Percentiles rank a stretch among this genome's conserved stretches.
These are phyloP conservation scores for Lentinula raphanica DNA, from an alignment of 768 basidiomycete genomes.

Conservation along the genomic window DNA sequence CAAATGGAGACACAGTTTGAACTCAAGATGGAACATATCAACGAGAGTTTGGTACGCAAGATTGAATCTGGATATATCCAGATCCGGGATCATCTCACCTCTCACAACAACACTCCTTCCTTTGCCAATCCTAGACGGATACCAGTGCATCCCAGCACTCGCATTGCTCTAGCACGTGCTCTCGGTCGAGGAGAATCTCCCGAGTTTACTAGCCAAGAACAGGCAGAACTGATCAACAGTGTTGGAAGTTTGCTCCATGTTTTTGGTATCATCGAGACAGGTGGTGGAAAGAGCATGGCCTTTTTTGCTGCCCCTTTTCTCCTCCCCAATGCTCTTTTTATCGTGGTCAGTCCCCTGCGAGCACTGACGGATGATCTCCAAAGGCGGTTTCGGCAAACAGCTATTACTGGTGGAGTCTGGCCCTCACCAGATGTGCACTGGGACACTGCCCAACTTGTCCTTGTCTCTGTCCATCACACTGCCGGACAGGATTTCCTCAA, in stretches of 20 bases:
- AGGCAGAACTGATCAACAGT: conserved; percentile 5
- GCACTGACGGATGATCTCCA: background rate
- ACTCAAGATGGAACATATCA: background rate
- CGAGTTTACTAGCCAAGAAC: background rate
- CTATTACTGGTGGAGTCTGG: background rate
- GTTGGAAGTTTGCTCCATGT: background rate
- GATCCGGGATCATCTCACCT: background rate
- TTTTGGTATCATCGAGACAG: background rate
- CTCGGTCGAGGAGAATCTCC: background rate
- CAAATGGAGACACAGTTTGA: background rate
- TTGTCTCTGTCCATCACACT: background rate
- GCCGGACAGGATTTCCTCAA: background rate
- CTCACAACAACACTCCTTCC: background rate
- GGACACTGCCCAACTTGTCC: background rate
- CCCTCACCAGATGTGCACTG: background rate
- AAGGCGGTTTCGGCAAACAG: background rate
- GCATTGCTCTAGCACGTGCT: background rate
- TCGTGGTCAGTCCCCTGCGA: background rate
- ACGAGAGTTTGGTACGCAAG: background rate
- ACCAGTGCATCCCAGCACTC: background rate
- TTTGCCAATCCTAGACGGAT: background rate
- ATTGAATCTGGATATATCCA: background rate
- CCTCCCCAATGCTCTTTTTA: background rate
- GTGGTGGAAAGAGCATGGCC: background rate
- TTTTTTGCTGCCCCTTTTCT: background rate